Percentiles rank a stretch among this genome's conserved stretches.
Conservation (phyloP, 805 yeast genomes). For the Nakazawaea ambrosiae region DNA sequence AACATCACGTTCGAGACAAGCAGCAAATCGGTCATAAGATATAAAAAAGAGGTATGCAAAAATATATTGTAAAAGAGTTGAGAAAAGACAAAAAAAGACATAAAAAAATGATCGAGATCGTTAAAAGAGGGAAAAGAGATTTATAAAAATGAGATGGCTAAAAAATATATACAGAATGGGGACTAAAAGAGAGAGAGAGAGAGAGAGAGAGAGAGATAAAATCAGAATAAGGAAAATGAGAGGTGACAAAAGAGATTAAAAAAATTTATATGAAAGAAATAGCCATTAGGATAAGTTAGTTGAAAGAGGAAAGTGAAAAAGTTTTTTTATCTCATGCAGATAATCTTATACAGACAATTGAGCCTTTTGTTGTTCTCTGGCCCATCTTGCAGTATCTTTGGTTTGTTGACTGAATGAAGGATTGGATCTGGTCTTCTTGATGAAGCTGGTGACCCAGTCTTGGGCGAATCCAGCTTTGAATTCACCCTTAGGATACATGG, state of each 20-base stretch:
- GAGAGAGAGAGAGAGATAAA: conserved; percentile 2
- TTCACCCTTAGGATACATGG: conserved; percentile 76
- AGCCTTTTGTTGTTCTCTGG: conserved; percentile 71
- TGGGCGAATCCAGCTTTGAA: conserved; percentile 59
- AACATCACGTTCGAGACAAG: too few relatives aligned
- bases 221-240: not conserved
- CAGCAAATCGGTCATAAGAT: too few relatives aligned
- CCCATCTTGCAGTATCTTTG: conserved; percentile 95
- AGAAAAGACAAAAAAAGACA: too few relatives aligned
- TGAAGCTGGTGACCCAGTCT: conserved; percentile 74
- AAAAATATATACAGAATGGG: not conserved
- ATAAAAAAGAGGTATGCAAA: too few relatives aligned
- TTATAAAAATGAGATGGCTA: not conserved
- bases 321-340: not conserved
- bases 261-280: not conserved
- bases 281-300: too few relatives aligned
- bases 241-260: not conserved
- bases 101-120: not conserved
- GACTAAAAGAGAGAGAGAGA: conserved; percentile 3
- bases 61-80: too few relatives aligned
- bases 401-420: conserved; percentile 57
- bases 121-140: not conserved
- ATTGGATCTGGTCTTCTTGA: conserved; percentile 65
- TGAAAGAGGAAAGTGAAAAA: too few relatives aligned
- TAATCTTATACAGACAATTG: not conserved